Evolutionary conservation across 2,329 filamentous ascomycete species (phyloP), one percentile per base, ranked within the genome.

Genomic region (Colletotrichum sidae): DNA sequence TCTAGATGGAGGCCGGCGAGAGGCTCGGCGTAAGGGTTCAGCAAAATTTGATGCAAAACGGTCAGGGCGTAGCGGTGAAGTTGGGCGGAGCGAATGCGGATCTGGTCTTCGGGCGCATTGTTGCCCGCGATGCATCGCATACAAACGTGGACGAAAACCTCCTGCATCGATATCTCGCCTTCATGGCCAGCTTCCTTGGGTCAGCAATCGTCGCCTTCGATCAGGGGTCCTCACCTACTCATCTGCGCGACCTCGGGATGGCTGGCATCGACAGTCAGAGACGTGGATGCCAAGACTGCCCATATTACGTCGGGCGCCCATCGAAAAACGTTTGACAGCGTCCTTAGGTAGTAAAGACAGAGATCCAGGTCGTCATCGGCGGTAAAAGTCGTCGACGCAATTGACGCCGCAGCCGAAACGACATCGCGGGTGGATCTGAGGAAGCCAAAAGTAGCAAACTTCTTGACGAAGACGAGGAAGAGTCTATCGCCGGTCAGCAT

Each of bases 301-400:
- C 92, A 94, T 8, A 90, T 88, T 55, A 86, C 84, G 50, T 91
- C 88, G 17, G 85, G 91, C 61, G 88, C 87, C 76, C 88, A 89
- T 34, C 86, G 83, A 13, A 97, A 79, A 34, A 96, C 84, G 69
- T 93, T 91, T 6, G 89, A 89, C 1, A 97, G 76, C 2, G 91
- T 91, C 55, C 88, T 87, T 17, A 97, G 79, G 71, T 95, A 91
- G 75, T 97, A 96, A 3, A 92, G 80, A 67, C 90, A 93, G 61
- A 94, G 85, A 67, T 92, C 90, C 8, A 94, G 83, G 69, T 96
- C 92, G 68, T 93, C 88, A 7, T 88, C 83, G 49, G 83, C 80
- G 3, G 78, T 79, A 64, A 87, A 83, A 7, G 69, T 73, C 39
- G 73, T 71, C 38, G 72, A 75, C 17, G 69, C 70, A 64, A 69